phyloP scores from a whole-genome alignment of 2,329 filamentous ascomycete genomes.

The Aspergillus fijiensis region DNA sequence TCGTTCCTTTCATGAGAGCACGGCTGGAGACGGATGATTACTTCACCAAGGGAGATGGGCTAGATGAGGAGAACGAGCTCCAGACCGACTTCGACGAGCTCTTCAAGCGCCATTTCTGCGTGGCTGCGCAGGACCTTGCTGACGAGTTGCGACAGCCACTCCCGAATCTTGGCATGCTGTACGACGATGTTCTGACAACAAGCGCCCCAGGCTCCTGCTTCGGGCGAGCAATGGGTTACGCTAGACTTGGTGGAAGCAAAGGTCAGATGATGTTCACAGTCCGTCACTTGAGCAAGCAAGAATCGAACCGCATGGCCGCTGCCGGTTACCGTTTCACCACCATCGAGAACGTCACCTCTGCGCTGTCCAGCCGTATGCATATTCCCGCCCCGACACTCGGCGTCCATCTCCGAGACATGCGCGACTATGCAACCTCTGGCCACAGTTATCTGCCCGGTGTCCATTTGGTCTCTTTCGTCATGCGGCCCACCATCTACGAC shows the following conservation, averaged over 20 bases:
- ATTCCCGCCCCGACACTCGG: constrained; percentile 64
- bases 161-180: constrained; percentile 65
- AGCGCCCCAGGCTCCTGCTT: constrained; percentile 44
- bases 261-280: constrained; percentile 82
- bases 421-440: constrained; percentile 48
- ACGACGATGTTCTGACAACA: constrained; percentile 72
- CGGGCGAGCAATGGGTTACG: constrained; percentile 29
- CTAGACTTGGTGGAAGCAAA: constrained; percentile 50
- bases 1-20: constrained; percentile 70
- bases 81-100: constrained; percentile 71
- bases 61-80: constrained; percentile 50
- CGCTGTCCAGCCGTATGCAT: constrained; percentile 72
- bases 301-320: constrained; percentile 65
- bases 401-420: constrained; percentile 63
- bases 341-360: constrained; percentile 64
- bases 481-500: constrained; percentile 51
- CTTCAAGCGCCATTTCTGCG: constrained; percentile 80
- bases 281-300: constrained; percentile 59
- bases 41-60: constrained; percentile 44
- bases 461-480: constrained; percentile 45
- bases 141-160: constrained; percentile 63
- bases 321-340: constrained; percentile 77
- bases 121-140: constrained; percentile 73
- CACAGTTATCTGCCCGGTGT: constrained; percentile 38
- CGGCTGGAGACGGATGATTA: constrained; percentile 61